Base-by-base conservation (phyloP, 2,329 filamentous ascomycete species). In the Geosmithia morbida region DNA sequence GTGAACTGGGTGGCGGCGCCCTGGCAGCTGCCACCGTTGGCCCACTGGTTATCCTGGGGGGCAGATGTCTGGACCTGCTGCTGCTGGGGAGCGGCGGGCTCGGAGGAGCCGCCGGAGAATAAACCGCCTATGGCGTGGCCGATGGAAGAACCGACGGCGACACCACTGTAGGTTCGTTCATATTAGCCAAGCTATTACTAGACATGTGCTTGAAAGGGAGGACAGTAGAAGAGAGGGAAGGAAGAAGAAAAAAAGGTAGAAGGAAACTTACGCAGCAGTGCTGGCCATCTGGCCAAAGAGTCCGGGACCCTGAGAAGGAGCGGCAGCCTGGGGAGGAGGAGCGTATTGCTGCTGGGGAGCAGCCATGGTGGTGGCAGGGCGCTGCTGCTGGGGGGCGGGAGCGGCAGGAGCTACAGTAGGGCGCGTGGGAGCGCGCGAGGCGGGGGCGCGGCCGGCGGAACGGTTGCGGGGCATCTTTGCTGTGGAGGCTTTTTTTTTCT, bases 281-380 rank as follows among this genome's bases (percentile, higher is more conserved):
- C 83, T 88, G 55, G 92, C 92, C 85, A 98, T 96, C 75, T 97
- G 87, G 50, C 87, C 90, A 57, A 98, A 87, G 11, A 98, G 75
- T 53, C 92, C 90, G 5, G 87, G 82, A 26, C 88, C 86, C 54
- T 83, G 74, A 47, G 77, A 75, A 46, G 68, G 64, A 47, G 67
- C 64, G 44, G 72, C 64, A 22, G 69, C 65, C 45, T 67, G 66
- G 50, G 72, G 71, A 46, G 77, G 73, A 48, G 77, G 67, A 47
- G 70, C 60, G 37, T 59, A 51, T 51, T 66, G 58, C 54, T 74
- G 71, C 48, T 71, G 64, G 44, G 66, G 60, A 48, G 71, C 67
- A 51, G 77, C 75, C 57, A 83, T 76, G 53, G 87, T 86, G 49
- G 83, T 74, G 56, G 85, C 78, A 61, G 83, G 79, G 55, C 85